A percentile compares a stretch with the other conserved stretches of the same genome.
These are phyloP conservation scores for Leishmania gerbilli DNA, from an alignment of 208 protist species.

Conservation along the genomic window DNA sequence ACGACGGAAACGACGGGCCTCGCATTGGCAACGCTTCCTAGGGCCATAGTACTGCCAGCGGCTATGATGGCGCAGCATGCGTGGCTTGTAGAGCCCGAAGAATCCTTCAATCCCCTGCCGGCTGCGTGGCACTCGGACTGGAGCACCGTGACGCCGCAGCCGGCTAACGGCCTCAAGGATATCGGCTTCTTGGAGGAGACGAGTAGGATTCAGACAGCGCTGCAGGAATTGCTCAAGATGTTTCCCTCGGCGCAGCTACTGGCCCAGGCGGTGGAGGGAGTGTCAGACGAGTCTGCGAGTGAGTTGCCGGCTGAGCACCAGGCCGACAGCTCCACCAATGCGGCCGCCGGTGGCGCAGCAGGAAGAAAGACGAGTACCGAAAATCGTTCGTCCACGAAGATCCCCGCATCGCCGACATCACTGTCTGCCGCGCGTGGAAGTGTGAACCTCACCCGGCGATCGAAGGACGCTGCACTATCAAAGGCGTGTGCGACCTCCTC, in stretches of 20 bases:
- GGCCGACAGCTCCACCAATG: neutral
- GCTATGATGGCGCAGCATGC: conserved; percentile 6
- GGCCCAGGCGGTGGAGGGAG: conserved; percentile 12
- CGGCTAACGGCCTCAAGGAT: conserved; percentile 14
- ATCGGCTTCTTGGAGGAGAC: conserved; percentile 22
- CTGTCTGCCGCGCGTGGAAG: neutral
- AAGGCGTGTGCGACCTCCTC: neutral
- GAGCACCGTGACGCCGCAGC: neutral
- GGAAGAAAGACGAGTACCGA: neutral
- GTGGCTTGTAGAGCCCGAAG: conserved; percentile 11
- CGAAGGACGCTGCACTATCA: neutral
- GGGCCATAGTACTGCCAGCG: neutral
- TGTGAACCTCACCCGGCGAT: neutral
- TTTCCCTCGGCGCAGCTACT: conserved; percentile 14
- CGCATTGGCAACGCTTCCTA: conserved; percentile 9
- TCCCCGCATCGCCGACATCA: neutral
- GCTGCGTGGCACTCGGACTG: conserved; percentile 12
- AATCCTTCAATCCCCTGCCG: conserved; percentile 4
- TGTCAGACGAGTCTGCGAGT: conserved; percentile 10
- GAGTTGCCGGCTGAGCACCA: conserved; percentile 11
- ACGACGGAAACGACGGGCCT: conserved; percentile 10
- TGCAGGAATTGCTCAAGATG: conserved; percentile 18
- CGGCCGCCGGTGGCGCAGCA: neutral
- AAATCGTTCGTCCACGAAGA: neutral
- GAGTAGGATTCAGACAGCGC: conserved; percentile 14